Evolutionary conservation across 768 basidiomycete genomes (phyloP).

Genomic region (Suillus subaureus): DNA sequence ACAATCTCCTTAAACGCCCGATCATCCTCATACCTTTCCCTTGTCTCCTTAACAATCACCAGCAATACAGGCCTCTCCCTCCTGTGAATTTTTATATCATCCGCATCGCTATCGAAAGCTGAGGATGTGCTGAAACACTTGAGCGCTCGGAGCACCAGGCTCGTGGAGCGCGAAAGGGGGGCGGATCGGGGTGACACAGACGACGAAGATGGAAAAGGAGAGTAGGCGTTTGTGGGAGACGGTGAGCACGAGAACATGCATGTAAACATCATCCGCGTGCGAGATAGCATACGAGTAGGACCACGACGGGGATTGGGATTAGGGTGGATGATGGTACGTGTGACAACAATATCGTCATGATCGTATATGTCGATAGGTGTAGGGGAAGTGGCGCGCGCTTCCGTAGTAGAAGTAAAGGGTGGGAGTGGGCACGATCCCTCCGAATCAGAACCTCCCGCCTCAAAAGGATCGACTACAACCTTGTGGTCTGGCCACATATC

Average conservation of each 20-base stretch:
- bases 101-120: slow-evolving; percentile 36
- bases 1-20: slow-evolving; percentile 33
- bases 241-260: background rate
- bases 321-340: slow-evolving; percentile 42
- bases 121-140: slow-evolving; percentile 37
- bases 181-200: background rate
- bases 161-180: slow-evolving; percentile 19
- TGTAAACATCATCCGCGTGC: background rate
- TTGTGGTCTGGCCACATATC: slow-evolving; percentile 33
- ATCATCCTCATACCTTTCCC: slow-evolving; percentile 36
- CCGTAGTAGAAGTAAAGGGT: background rate
- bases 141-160: slow-evolving; percentile 26
- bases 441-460: background rate
- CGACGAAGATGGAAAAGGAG: slow-evolving; percentile 11
- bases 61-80: slow-evolving; percentile 24
- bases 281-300: background rate
- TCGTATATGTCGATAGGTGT: slow-evolving; percentile 24
- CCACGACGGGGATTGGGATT: slow-evolving; percentile 2
- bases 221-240: slow-evolving; percentile 33
- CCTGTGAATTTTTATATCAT: slow-evolving; percentile 18
- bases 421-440: background rate
- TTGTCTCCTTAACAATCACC: slow-evolving; percentile 36
- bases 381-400: slow-evolving; percentile 7
- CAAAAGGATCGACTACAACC: slow-evolving; percentile 31
- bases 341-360: slow-evolving; percentile 33